Evolutionary conservation across 1,284 basidiomycete genomes (phyloP), one percentile per base, ranked within the genome.

Genomic region (Singerocomus rubriflavus): DNA sequence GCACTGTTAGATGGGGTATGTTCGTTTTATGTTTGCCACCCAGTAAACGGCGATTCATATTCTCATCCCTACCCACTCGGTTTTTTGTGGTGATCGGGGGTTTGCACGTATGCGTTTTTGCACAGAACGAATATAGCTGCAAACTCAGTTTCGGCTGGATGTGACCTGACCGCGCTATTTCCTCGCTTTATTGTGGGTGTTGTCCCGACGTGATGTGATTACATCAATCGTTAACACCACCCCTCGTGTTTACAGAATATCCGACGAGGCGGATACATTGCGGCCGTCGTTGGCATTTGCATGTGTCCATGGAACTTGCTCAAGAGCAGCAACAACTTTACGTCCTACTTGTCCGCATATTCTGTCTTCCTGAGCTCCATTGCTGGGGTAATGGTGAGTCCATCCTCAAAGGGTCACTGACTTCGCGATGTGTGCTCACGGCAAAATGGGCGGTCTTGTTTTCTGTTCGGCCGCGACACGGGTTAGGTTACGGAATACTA

Each of bases 281-380:
- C 84, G 16, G 87, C 87, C 1, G 74, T 86, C 34, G 80, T 92
- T 47, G 90, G 88, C 9, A 66, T 92, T 36, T 79, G 75, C 66
- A 88, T 91, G 74, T 75, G 81, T 37, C 89, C 90, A 1, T 94
- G 91, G 91, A 83, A 89, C 60, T 73, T 93, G 29, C 77, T 91
- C 57, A 85, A 85, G 65, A 81, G 75, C 55, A 86, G 83, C 64
- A 89, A 84, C 63, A 80, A 75, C 53, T 93, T 94, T 71, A 84
- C 87, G 14, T 85, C 85, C 31, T 94, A 94, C 69, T 81, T 94
- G 14, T 88, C 87, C 12, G 85, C 88, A 2, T 93, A 91, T 69
- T 86, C 85, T 25, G 87, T 91, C 50, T 91, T 91, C 73, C 70
- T 91, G 31, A 88, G 85, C 43, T 90, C 88, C 25, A 87, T 93